phyloP scores from a whole-genome alignment of 2,329 filamentous ascomycete genomes.

The Claviceps citrina region DNA sequence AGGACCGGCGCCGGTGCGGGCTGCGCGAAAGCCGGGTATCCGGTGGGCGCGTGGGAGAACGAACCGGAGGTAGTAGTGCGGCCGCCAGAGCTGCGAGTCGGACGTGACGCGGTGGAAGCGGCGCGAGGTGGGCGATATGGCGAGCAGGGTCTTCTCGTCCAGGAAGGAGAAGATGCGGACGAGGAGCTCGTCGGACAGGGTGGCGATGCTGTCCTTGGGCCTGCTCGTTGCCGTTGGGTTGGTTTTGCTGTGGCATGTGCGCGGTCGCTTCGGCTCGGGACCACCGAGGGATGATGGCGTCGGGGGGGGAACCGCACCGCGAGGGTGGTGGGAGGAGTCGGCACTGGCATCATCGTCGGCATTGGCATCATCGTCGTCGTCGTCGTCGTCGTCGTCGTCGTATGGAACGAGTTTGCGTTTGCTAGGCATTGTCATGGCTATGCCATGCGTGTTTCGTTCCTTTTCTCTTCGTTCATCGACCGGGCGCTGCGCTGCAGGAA shows the following conservation, averaged over 20 bases:
- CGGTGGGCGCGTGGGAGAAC: conserved; percentile 66
- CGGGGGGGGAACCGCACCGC: background rate
- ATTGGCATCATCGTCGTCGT: background rate
- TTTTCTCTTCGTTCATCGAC: too few species aligned
- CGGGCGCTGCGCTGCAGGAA: background rate
- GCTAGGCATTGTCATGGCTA: conserved; percentile 9
- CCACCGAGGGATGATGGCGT: background rate
- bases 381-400: conserved; percentile 1
- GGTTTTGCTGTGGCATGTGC: too few species aligned
- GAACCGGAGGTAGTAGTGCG: conserved; percentile 74
- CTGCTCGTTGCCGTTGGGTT: too few species aligned
- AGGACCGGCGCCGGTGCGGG: too few species aligned
- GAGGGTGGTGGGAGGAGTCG: background rate
- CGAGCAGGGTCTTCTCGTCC: conserved; percentile 51
- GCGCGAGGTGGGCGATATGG: conserved; percentile 49
- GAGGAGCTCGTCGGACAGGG: conserved; percentile 73
- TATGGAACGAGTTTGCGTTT: conserved; percentile 13
- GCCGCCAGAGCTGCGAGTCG: conserved; percentile 85
- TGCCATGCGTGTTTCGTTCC: background rate
- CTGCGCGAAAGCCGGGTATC: conserved; percentile 47
- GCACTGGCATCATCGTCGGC: background rate
- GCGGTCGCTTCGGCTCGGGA: background rate
- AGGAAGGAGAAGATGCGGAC: conserved; percentile 70
- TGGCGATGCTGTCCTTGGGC: conserved; percentile 59
- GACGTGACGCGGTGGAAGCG: conserved; percentile 58